Evolutionary conservation across 495 filamentous ascomycete genomes (phyloP), one percentile per base, ranked within the genome.

Genomic region (Penicillium herquei): DNA sequence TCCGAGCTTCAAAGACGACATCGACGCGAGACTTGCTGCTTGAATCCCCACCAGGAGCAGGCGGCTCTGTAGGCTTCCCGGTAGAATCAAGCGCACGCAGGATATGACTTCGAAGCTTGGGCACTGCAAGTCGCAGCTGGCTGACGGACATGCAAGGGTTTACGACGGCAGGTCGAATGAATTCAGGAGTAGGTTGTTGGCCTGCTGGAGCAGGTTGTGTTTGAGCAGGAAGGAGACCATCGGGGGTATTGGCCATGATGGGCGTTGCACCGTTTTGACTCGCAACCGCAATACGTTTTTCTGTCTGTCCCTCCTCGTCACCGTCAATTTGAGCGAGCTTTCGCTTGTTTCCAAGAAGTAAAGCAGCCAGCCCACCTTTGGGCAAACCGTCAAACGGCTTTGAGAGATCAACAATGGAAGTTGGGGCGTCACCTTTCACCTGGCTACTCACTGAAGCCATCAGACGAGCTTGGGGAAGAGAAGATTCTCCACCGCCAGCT

Each of bases 361-460:
- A 80, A 13, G 89, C 78, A 6, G 89, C 83, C 39, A 99, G 76
- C 0, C 94, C 94, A 32, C 95, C 95, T 65, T 90, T 90, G 0
- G 94, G 94, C 39, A 97, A 74, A 10, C 94, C 93, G 68, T 98
- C 94, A 57, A 89, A 97, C 1, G 94, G 95, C 64, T 94, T 96
- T 26, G 91, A 94, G 3, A 98, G 78, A 64, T 99, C 94, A 13
- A 99, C 76, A 42, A 92, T 87, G 16, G 88, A 88, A 61, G 93
- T 89, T 3, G 92, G 91, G 3, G 87, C 78, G 56, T 96, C 92
- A 43, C 79, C 83, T 52, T 83, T 72, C 9, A 73, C 72, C 33
- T 84, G 80, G 32, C 76, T 79, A 40, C 79, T 84, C 11, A 76
- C 68, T 3, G 89, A 85, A 33, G 90, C 87, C 61, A 96, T 85